phyloP scores from a whole-genome alignment of 1,284 basidiomycete species.

The Ganoderma leucocontextum region DNA sequence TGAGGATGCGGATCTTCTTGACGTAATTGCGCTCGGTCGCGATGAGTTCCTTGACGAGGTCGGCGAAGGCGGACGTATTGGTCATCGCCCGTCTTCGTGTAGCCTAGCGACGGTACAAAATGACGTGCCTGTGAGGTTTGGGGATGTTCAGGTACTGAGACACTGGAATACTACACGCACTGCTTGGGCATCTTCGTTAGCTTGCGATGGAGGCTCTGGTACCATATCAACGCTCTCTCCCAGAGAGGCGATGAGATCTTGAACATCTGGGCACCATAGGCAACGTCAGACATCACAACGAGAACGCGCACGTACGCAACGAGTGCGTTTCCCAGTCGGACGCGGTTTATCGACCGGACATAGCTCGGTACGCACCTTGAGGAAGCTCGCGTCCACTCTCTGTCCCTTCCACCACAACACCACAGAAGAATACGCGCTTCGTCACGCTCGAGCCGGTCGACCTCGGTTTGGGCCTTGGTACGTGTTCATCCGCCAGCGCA shows the following conservation, averaged over 20 bases:
- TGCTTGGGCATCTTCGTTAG: constrained; percentile 19
- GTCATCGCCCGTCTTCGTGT: constrained; percentile 65
- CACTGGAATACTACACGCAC: constrained; percentile 24
- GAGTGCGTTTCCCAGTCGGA: no score
- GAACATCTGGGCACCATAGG: constrained; percentile 61
- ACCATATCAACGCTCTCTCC: constrained; percentile 66
- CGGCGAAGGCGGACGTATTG: constrained; percentile 68
- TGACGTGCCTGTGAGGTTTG: not conserved
- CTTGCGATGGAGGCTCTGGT: constrained; percentile 24
- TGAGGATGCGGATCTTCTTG: constrained; percentile 75
- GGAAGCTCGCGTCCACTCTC: constrained; percentile 71
- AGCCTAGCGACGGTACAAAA: constrained; percentile 18
- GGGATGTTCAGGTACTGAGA: not conserved
- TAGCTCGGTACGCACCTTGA: constrained; percentile 58
- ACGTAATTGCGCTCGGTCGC: constrained; percentile 83
- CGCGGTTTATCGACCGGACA: not conserved
- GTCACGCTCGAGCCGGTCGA: constrained; percentile 53
- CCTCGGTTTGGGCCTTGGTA: constrained; percentile 43
- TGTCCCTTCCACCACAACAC: constrained; percentile 82
- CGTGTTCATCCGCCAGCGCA: constrained; percentile 65
- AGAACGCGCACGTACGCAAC: not conserved
- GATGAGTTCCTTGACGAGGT: constrained; percentile 80
- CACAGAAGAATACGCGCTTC: constrained; percentile 81
- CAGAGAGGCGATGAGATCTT: constrained; percentile 79
- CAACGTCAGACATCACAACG: constrained; percentile 13